These are phyloP conservation scores for Senecio squalidus DNA, from an alignment of 140 eudicot species.

Conservation along the genomic window DNA sequence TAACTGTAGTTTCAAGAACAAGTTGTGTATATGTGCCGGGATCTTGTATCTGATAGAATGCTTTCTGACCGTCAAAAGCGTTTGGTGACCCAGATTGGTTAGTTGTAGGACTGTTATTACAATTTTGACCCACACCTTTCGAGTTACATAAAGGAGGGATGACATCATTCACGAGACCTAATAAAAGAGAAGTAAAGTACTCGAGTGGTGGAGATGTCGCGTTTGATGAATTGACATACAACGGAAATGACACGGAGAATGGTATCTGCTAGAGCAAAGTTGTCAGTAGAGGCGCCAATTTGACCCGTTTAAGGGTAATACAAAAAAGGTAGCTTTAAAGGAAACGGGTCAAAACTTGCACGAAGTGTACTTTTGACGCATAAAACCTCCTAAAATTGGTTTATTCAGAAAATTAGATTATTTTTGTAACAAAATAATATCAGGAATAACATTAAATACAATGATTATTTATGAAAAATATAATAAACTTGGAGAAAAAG, in stretches of 20 bases:
- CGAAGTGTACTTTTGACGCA: not conserved
- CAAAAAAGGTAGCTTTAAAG: not conserved
- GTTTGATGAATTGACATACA: slow-evolving; percentile 54
- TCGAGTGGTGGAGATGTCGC: slow-evolving; percentile 68
- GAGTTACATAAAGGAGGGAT: slow-evolving; percentile 65
- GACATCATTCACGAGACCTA: slow-evolving; percentile 60
- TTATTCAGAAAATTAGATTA: not conserved
- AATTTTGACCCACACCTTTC: slow-evolving; percentile 37
- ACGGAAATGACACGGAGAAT: slow-evolving; percentile 77
- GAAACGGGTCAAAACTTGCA: not conserved
- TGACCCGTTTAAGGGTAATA: not conserved
- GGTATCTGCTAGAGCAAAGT: slow-evolving; percentile 50
- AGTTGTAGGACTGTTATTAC: slow-evolving; percentile 37
- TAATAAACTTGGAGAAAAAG: not conserved
- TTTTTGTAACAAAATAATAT: not conserved
- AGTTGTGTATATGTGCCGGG: slow-evolving; percentile 85
- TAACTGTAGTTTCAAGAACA: slow-evolving; percentile 86
- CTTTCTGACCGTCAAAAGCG: slow-evolving; percentile 54
- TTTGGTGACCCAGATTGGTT: slow-evolving; percentile 39
- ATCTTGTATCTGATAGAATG: slow-evolving; percentile 83
- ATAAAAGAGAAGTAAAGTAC: slow-evolving; percentile 65
- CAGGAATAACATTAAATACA: not conserved
- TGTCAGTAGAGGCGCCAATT: not conserved
- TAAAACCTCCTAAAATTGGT: not conserved
- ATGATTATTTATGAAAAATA: not conserved